These are phyloP conservation scores for Mycena vitilis DNA, from an alignment of 768 basidiomycete genomes.

Conservation along the genomic window DNA sequence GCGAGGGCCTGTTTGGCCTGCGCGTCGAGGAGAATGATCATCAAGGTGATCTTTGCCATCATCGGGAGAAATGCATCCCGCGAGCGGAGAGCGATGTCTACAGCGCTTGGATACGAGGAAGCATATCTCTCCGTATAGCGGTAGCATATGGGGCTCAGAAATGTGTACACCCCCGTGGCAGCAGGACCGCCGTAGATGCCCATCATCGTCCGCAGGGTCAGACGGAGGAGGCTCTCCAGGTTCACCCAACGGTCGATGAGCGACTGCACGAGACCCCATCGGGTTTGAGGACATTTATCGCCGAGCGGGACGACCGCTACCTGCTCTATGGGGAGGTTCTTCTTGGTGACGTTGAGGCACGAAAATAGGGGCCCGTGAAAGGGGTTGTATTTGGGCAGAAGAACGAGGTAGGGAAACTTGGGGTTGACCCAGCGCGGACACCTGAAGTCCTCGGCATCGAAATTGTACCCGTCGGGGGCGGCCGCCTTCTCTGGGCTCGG, in stretches of 20 bases:
- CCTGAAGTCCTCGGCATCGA: constrained; percentile 20
- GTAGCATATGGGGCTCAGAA: constrained; percentile 19
- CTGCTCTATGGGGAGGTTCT: constrained; percentile 25
- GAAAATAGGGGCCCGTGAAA: constrained; percentile 31
- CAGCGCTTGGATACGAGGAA: constrained; percentile 9
- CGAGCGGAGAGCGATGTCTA: constrained; percentile 22
- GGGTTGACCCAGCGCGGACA: constrained; percentile 27
- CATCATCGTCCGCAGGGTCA: constrained; percentile 25
- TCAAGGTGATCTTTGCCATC: constrained; percentile 24
- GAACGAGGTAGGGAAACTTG: constrained; percentile 27
- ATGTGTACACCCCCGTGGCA: constrained; percentile 22
- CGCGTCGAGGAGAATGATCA: constrained; percentile 29
- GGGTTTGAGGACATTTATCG: not conserved
- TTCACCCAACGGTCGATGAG: constrained; percentile 26
- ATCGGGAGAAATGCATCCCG: constrained; percentile 33
- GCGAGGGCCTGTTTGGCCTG: not conserved
- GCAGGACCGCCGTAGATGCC: constrained; percentile 14
- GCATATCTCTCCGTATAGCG: constrained; percentile 27
- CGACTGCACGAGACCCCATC: constrained; percentile 27
- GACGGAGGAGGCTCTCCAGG: constrained; percentile 29
- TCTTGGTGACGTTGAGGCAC: constrained; percentile 17
- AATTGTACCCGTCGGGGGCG: constrained; percentile 21
- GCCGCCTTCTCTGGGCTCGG: constrained; percentile 15
- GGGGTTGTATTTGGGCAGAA: constrained; percentile 23
- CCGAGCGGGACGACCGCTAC: not conserved